Evolutionary conservation across 1,284 basidiomycete genomes (phyloP).

Genomic region (Sanghuangporus sanghuang): DNA sequence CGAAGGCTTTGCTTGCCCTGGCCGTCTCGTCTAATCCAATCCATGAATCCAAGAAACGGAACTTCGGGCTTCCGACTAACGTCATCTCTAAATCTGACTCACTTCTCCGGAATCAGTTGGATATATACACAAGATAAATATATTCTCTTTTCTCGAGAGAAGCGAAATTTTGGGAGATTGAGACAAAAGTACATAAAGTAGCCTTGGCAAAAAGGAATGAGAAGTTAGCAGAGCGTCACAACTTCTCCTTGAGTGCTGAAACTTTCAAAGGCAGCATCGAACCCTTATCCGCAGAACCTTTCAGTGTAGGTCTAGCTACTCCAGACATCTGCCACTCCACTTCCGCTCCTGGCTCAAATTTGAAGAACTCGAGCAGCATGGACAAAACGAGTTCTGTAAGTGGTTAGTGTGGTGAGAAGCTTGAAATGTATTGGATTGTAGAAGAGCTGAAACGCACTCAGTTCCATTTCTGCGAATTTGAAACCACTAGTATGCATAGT

Average conservation of each 20-base stretch:
- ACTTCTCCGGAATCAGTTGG: no score
- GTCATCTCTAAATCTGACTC: no score
- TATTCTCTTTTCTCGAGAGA: no score
- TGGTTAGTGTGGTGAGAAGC: neutral
- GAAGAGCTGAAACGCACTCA: neutral
- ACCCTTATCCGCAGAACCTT: neutral
- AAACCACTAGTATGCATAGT: constrained; percentile 2
- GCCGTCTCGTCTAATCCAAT: no score
- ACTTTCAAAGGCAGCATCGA: neutral
- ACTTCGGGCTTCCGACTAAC: no score
- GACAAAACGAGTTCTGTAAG: constrained; percentile 12
- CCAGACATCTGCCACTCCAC: neutral
- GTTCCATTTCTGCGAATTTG: constrained; percentile 16
- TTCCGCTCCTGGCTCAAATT: constrained; percentile 1
- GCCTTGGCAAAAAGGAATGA: no score
- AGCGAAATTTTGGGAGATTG: no score
- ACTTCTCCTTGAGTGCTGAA: neutral
- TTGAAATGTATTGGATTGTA: neutral
- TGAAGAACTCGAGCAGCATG: constrained; percentile 8
- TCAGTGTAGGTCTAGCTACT: neutral
- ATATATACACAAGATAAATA: no score
- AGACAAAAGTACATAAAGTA: no score
- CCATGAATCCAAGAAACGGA: no score
- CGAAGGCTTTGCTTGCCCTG: no score
- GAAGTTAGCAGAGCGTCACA: neutral